Evolutionary conservation across 805 yeast species (phyloP).

Genomic region (Novakomyces olei): DNA sequence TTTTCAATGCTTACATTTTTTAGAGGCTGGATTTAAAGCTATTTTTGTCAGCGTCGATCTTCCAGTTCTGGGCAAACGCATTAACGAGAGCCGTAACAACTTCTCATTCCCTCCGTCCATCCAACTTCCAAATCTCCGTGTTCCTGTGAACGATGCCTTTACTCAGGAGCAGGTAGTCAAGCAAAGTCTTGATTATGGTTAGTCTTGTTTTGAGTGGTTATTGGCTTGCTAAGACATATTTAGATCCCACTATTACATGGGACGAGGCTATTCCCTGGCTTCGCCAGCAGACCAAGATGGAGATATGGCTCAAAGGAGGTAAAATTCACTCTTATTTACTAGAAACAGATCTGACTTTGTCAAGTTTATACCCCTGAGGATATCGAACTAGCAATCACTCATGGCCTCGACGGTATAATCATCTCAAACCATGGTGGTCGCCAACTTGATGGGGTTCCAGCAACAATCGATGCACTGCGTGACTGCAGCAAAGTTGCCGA

Average conservation of each 20-base stretch:
- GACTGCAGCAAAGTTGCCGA: constrained; percentile 21
- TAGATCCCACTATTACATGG: constrained; percentile 15
- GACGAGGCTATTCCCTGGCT: constrained; percentile 15
- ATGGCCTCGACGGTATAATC: constrained; percentile 39
- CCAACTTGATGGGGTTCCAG: constrained; percentile 38
- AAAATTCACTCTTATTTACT: too few relatives aligned
- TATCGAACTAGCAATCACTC: constrained; percentile 31
- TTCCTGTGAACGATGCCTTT: constrained; percentile 4
- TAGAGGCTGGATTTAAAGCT: constrained; percentile 14
- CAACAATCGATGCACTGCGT: constrained; percentile 42
- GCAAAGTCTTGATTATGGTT: neutral
- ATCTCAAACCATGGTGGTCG: constrained; percentile 62
- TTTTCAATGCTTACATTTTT: neutral
- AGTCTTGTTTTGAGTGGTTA: too few relatives aligned
- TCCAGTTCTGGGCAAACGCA: constrained; percentile 31
- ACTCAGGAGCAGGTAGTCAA: constrained; percentile 3
- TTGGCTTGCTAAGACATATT: constrained; percentile 4
- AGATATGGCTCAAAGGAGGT: constrained; percentile 37
- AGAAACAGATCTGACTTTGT: too few relatives aligned
- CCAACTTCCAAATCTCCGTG: constrained; percentile 12
- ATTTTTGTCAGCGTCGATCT: constrained; percentile 35
- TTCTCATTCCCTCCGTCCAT: constrained; percentile 11
- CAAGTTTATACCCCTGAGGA: constrained; percentile 52
- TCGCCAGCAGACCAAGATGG: constrained; percentile 18
- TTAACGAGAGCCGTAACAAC: constrained; percentile 20